Base-by-base conservation (phyloP, 139 green algal species). In the Ettlia oleoabundans region DNA sequence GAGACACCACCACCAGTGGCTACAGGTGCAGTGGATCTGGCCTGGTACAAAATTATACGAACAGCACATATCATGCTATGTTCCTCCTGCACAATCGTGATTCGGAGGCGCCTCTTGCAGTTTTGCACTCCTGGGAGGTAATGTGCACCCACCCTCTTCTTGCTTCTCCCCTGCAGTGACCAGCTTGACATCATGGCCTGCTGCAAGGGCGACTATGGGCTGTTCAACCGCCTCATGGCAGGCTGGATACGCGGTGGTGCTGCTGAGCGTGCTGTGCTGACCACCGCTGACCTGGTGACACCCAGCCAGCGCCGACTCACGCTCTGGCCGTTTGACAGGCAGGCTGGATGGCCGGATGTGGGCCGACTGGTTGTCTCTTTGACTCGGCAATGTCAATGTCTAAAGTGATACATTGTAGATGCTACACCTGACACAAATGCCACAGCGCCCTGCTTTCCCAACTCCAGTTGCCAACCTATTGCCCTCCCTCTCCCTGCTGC, bases 301-400 rank as follows among this genome's bases (percentile, higher is more conserved):
- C 72, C 72, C 6, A 40, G 24, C 15, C 35, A 35, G 30, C 61
- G 43, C 30, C 53, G 41, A 40, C 24, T 84, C 32, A 15, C 32
- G 0, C 33, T 88, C 7, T 88, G 84, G 84, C 84, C 84, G 18
- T 88, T 88, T 80, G 84, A 88, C 76, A 66, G 77, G 52, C 51
- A 18, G 0, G 75, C 22, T 9, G 18, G n/a, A 18, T 69, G 7
- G 35, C 28, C 62, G 3, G 47, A 15, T 15, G 47, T n/a, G n/a
- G n/a, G n/a, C n/a, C n/a, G n/a, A n/a, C n/a, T n/a, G n/a, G n/a
- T n/a, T n/a, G n/a, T n/a, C n/a, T n/a, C n/a, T n/a, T n/a, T n/a
- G n/a, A n/a, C n/a, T n/a, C n/a, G n/a, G n/a, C n/a, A n/a, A n/a
- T n/a, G n/a, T n/a, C n/a, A n/a, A n/a, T n/a, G n/a, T n/a, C n/a